These are phyloP conservation scores for Quercus agrifolia DNA, from an alignment of 306 rosid species.

Conservation along the genomic window DNA sequence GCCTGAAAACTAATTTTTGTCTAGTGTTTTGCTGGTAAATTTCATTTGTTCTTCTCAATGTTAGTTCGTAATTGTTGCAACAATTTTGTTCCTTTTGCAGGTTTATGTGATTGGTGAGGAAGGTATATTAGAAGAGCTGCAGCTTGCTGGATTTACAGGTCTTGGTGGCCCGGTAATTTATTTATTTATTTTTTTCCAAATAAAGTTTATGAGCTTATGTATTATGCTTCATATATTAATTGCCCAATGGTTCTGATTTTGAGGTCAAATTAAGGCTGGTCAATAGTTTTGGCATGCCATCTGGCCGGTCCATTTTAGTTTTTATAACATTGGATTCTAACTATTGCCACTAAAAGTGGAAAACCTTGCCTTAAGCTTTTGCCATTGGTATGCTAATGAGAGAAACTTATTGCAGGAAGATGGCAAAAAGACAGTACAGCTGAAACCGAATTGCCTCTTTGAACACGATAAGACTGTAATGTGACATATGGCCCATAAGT, in stretches of 20 bases:
- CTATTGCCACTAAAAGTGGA: not conserved
- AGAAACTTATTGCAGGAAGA: constrained; percentile 66
- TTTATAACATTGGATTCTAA: not conserved
- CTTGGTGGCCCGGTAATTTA: constrained; percentile 89
- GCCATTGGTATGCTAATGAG: constrained; percentile 19
- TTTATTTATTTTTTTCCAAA: not conserved
- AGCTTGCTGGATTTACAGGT: constrained; percentile 81
- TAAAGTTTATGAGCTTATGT: not conserved
- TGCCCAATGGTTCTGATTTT: not conserved
- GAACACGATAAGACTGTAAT: constrained; percentile 91
- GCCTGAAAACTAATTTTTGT: not conserved
- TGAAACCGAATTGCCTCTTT: constrained; percentile 48
- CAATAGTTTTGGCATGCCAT: not conserved
- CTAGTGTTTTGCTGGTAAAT: not conserved
- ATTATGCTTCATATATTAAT: not conserved
- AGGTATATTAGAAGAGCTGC: constrained; percentile 85
- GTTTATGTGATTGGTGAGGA: constrained; percentile 86
- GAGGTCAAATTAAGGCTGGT: not conserved
- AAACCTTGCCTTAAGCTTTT: not conserved
- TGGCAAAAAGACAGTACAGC: constrained; percentile 51
- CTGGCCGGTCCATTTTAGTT: not conserved
- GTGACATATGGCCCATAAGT: constrained; percentile 32
- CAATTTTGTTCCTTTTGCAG: constrained; percentile 37
- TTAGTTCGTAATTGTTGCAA: not conserved
- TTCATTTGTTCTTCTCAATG: not conserved